A percentile compares a stretch with the other conserved stretches of the same genome.
phyloP scores from a whole-genome alignment of 495 filamentous ascomycete genomes.

The Aspergillus olivimuriae region DNA sequence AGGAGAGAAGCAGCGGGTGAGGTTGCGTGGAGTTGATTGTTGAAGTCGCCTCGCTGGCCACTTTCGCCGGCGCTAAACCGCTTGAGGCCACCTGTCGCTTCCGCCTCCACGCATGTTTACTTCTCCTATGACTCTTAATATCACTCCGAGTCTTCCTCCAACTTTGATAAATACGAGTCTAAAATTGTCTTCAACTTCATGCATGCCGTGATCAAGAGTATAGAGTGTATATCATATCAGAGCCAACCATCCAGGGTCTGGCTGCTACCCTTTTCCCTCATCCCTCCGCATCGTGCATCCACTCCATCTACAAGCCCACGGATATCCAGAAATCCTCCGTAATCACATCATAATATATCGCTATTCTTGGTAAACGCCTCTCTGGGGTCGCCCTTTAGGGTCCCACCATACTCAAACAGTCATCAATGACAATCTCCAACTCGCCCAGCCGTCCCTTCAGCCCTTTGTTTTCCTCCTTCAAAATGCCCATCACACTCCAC shows the following conservation, averaged over 20 bases:
- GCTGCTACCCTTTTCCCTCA: too few species aligned
- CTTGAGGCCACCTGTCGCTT: constrained; percentile 41
- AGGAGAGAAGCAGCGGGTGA: constrained; percentile 25
- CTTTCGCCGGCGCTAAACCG: constrained; percentile 39
- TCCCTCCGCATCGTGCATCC: too few species aligned
- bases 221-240: too few species aligned
- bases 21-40: constrained; percentile 15
- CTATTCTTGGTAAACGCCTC: background rate
- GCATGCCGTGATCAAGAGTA: too few species aligned
- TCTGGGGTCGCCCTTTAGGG: constrained; percentile 27
- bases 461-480: constrained; percentile 67
- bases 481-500: constrained; percentile 62
- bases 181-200: too few species aligned
- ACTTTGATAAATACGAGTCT: too few species aligned
- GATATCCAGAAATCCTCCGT: too few species aligned
- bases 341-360: too few species aligned
- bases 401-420: constrained; percentile 59
- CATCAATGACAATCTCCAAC: constrained; percentile 63
- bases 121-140: too few species aligned
- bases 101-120: constrained; percentile 6
- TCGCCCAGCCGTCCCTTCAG: constrained; percentile 62
- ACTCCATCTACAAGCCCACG: too few species aligned
- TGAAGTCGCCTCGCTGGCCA: constrained; percentile 35
- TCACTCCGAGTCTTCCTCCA: too few species aligned
- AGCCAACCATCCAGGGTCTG: too few species aligned